These are phyloP conservation scores for Prunus mume DNA, from an alignment of 306 rosid genomes.

Conservation along the genomic window DNA sequence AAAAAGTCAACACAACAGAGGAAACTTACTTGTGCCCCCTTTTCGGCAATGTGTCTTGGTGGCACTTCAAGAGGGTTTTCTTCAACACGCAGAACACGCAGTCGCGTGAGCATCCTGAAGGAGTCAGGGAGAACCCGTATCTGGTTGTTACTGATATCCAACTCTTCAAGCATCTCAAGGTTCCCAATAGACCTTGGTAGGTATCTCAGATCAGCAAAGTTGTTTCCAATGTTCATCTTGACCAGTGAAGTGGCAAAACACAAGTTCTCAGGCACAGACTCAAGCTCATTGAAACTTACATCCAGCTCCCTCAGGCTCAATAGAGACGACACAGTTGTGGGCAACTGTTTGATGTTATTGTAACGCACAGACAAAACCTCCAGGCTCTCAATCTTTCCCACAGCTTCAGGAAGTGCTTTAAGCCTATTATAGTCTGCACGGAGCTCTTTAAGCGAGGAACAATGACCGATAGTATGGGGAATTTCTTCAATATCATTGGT, in stretches of 20 bases:
- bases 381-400: slow-evolving; percentile 74
- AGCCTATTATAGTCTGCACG: slow-evolving; percentile 71
- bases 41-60: slow-evolving; percentile 67
- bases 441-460: slow-evolving; percentile 68
- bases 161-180: slow-evolving; percentile 86
- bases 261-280: slow-evolving; percentile 80
- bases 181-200: slow-evolving; percentile 86
- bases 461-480: slow-evolving; percentile 72
- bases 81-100: slow-evolving; percentile 65
- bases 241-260: slow-evolving; percentile 80
- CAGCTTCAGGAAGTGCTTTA: slow-evolving; percentile 88
- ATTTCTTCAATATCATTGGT: slow-evolving; percentile 82
- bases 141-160: slow-evolving; percentile 89
- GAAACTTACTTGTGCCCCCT: slow-evolving; percentile 74
- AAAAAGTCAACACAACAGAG: slow-evolving; percentile 9
- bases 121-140: slow-evolving; percentile 77
- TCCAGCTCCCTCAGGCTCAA: slow-evolving; percentile 70
- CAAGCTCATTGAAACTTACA: slow-evolving; percentile 88
- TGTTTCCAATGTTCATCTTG: slow-evolving; percentile 81
- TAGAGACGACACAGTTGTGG: slow-evolving; percentile 82
- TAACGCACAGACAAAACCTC: slow-evolving; percentile 74
- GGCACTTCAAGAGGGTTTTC: slow-evolving; percentile 93
- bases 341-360: slow-evolving; percentile 72
- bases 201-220: slow-evolving; percentile 72
- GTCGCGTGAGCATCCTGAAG: slow-evolving; percentile 57